Conservation (phyloP, 2,329 filamentous ascomycete genomes). For the Volutella citrinella region DNA sequence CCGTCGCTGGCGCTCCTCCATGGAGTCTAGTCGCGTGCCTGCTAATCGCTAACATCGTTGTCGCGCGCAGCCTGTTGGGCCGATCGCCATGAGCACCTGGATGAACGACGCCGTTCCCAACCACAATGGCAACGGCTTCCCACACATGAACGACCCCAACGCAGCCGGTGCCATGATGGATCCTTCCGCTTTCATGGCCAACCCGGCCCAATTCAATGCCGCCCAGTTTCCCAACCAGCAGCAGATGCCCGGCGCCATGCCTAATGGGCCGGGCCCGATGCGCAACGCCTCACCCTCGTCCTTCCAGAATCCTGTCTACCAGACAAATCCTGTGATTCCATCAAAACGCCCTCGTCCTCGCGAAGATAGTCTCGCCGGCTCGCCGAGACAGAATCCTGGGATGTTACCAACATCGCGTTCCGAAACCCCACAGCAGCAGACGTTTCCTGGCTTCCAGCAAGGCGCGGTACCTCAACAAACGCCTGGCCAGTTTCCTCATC, state of each 20-base stretch:
- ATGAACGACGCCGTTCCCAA: slow-evolving; percentile 69
- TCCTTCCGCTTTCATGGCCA: slow-evolving; percentile 61
- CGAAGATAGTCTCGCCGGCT: slow-evolving; percentile 82
- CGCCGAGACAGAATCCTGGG: slow-evolving; percentile 71
- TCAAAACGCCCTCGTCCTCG: slow-evolving; percentile 80
- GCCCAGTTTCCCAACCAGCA: slow-evolving; percentile 54
- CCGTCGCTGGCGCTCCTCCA: slow-evolving; percentile 33
- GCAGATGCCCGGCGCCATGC: slow-evolving; percentile 60
- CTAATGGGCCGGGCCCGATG: slow-evolving; percentile 76
- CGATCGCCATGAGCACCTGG: slow-evolving; percentile 66
- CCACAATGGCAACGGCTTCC: slow-evolving; percentile 68
- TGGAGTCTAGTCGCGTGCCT: slow-evolving; percentile 38
- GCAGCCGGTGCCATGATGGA: slow-evolving; percentile 60
- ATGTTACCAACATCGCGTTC: slow-evolving; percentile 81
- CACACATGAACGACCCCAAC: slow-evolving; percentile 62
- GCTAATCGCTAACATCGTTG: slow-evolving; percentile 45
- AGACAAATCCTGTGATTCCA: slow-evolving; percentile 81
- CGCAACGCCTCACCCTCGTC: slow-evolving; percentile 76
- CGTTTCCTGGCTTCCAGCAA: slow-evolving; percentile 68
- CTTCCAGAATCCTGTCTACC: slow-evolving; percentile 75
- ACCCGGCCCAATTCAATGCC: slow-evolving; percentile 58
- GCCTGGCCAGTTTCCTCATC: slow-evolving; percentile 72
- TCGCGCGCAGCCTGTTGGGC: slow-evolving; percentile 41
- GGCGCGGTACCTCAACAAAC: slow-evolving; percentile 60
- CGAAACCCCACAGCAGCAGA: slow-evolving; percentile 82